phyloP scores from a whole-genome alignment of 1,139 yeast genomes.

The Kodamaea ohmeri region DNA sequence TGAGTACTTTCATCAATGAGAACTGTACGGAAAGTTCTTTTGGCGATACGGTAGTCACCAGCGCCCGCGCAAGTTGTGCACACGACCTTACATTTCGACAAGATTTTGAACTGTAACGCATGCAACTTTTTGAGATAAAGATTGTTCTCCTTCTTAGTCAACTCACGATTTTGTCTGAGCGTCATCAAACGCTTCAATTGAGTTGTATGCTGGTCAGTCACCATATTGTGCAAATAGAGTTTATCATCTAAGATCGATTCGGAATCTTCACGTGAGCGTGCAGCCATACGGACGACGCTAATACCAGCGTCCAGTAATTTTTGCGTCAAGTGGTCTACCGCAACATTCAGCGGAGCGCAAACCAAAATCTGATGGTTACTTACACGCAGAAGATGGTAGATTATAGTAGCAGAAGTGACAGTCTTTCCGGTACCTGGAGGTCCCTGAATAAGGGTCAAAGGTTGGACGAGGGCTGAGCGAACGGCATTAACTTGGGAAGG shows the following conservation, averaged over 20 bases:
- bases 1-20: conserved; percentile 92
- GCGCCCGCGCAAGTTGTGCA: conserved; percentile 95
- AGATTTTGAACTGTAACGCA: conserved; percentile 47
- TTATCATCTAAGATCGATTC: conserved; percentile 53
- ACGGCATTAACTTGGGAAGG: conserved; percentile 80
- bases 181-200: conserved; percentile 57
- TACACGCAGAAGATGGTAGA: conserved; percentile 56
- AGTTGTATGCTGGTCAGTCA: conserved; percentile 47
- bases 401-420: conserved; percentile 86
- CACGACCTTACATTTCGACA: conserved; percentile 70
- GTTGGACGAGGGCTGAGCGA: conserved; percentile 64
- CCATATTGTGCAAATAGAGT: conserved; percentile 52
- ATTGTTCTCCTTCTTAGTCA: conserved; percentile 53
- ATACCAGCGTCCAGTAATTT: conserved; percentile 67
- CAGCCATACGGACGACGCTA: conserved; percentile 72
- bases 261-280: conserved; percentile 79
- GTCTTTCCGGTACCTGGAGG: conserved; percentile 99
- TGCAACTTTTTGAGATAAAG: conserved; percentile 41
- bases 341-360: conserved; percentile 95
- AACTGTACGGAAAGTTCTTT: conserved; percentile 65
- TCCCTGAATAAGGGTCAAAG: conserved; percentile 86
- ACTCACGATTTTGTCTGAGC: conserved; percentile 70
- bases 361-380: conserved; percentile 53
- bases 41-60: conserved; percentile 67
- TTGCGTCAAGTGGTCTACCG: conserved; percentile 86